A percentile compares a stretch with the other conserved stretches of the same genome.
These are phyloP conservation scores for Serendipita sp. DNA, from an alignment of 768 basidiomycete genomes.

Conservation along the genomic window DNA sequence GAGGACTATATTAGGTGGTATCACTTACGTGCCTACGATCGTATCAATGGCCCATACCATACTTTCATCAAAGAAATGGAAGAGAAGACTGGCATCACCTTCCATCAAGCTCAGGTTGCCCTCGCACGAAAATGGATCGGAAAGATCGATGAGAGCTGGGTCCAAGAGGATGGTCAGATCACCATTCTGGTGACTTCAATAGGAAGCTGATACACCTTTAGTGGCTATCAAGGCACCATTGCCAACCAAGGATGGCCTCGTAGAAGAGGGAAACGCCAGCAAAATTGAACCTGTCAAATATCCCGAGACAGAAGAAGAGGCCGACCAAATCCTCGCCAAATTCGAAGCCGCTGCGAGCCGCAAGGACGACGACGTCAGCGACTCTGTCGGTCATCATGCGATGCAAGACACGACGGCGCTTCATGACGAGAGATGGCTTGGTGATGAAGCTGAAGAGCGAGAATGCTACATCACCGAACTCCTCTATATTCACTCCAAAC, in stretches of 20 bases:
- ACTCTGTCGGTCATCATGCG: constrained; percentile 70
- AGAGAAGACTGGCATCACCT: constrained; percentile 53
- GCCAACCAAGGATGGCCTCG: constrained; percentile 31
- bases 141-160: not conserved
- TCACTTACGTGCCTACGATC: constrained; percentile 80
- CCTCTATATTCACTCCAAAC: constrained; percentile 69
- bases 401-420: constrained; percentile 44
- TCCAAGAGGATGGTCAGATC: not conserved
- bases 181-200: constrained; percentile 12
- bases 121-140: constrained; percentile 60
- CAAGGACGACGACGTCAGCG: constrained; percentile 48
- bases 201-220: constrained; percentile 27
- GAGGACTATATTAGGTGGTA: constrained; percentile 78
- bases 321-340: constrained; percentile 41
- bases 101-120: constrained; percentile 76
- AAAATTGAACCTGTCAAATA: constrained; percentile 49
- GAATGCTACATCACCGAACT: constrained; percentile 63
- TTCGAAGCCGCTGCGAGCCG: constrained; percentile 56
- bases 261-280: constrained; percentile 34
- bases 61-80: constrained; percentile 55
- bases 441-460: constrained; percentile 67
- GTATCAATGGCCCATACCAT: constrained; percentile 59
- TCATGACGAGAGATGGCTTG: constrained; percentile 69
- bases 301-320: constrained; percentile 51
- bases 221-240: constrained; percentile 43